These are phyloP conservation scores for Alternaria gansuensis DNA, from an alignment of 2,329 filamentous ascomycete genomes.

Conservation along the genomic window DNA sequence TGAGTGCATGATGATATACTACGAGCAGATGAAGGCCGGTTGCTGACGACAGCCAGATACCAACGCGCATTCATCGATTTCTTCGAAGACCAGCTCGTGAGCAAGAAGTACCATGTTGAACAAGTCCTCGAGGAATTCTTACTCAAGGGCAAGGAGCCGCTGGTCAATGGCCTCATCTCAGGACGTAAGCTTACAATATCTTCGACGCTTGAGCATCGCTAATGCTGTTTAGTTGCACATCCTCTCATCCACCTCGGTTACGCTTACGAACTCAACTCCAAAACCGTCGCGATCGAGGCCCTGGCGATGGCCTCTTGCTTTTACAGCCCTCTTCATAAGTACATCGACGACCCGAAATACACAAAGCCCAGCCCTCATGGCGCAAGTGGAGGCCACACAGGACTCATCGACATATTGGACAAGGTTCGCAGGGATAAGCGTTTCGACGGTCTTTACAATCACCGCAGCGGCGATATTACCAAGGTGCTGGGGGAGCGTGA, in stretches of 20 bases:
- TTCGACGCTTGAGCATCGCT: conserved; percentile 11
- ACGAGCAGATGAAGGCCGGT: not conserved
- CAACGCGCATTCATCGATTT: conserved; percentile 94
- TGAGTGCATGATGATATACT: conserved; percentile 49
- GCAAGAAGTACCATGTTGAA: conserved; percentile 84
- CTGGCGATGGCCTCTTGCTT: conserved; percentile 72
- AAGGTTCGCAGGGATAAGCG: conserved; percentile 73
- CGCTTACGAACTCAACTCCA: conserved; percentile 85
- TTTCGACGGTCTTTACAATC: conserved; percentile 72
- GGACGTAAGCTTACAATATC: conserved; percentile 68
- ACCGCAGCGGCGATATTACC: conserved; percentile 70
- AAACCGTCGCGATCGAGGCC: conserved; percentile 88
- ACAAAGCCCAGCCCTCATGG: conserved; percentile 68
- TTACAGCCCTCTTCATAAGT: conserved; percentile 66
- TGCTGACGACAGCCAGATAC: conserved; percentile 62
- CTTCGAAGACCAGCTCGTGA: conserved; percentile 88
- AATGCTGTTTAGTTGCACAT: conserved; percentile 72
- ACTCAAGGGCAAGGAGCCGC: conserved; percentile 74
- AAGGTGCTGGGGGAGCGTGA: conserved; percentile 74
- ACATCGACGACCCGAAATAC: conserved; percentile 76
- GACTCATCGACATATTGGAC: conserved; percentile 75
- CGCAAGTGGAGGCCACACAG: conserved; percentile 57
- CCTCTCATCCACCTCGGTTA: conserved; percentile 96
- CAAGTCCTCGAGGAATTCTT: conserved; percentile 78
- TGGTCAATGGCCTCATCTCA: conserved; percentile 81